Evolutionary conservation across 345 rosid species (phyloP).

Genomic region (Citrus sp.): DNA sequence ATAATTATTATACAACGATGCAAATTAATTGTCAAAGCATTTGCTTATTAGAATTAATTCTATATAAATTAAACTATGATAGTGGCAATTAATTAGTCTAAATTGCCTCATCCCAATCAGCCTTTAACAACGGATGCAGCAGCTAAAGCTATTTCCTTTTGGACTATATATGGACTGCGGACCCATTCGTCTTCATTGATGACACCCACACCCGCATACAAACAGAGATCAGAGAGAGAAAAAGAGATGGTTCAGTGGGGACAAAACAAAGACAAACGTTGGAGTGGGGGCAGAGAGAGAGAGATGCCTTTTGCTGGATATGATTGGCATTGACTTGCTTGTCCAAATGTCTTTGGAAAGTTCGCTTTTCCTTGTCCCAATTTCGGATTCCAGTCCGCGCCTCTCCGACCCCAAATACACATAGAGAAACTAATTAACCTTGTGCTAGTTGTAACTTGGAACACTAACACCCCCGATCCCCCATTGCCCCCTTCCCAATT

Average conservation of each 20-base stretch:
- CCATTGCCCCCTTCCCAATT: neutral
- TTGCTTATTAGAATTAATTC: neutral
- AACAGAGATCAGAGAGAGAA: neutral
- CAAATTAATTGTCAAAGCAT: neutral
- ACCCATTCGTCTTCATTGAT: neutral
- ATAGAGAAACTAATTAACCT: too few species aligned
- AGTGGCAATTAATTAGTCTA: neutral
- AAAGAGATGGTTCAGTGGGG: conserved; percentile 22
- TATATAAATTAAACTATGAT: neutral
- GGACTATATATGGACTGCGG: neutral
- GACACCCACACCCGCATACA: neutral
- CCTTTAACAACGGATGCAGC: neutral
- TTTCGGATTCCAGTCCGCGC: conserved; percentile 23
- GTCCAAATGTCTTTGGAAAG: conserved; percentile 53
- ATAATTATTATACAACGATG: neutral
- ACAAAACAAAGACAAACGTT: conserved; percentile 6
- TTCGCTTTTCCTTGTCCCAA: conserved; percentile 24
- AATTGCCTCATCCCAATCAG: neutral
- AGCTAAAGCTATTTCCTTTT: neutral
- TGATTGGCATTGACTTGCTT: conserved; percentile 60
- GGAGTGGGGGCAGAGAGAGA: neutral
- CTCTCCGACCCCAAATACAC: neutral
- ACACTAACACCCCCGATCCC: too few species aligned
- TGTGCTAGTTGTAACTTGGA: too few species aligned
- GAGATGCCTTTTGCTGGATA: conserved; percentile 38